Percentiles rank a stretch among this genome's conserved stretches.
Conservation (phyloP, 352 stramenopile genomes). For the Peronospora farinosa region DNA sequence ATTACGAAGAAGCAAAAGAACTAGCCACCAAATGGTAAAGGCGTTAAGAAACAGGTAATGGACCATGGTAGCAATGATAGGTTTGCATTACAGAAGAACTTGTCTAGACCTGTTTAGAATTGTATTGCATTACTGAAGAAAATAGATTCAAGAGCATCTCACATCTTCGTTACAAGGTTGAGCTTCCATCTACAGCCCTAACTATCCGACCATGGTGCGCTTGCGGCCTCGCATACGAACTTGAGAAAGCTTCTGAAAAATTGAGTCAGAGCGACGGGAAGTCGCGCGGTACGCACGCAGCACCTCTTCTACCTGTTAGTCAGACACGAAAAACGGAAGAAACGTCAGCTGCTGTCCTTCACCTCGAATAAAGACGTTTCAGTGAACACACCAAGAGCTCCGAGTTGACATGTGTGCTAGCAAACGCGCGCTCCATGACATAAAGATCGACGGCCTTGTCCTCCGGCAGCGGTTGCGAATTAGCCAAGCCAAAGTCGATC, state of each 20-base stretch:
- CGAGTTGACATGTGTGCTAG: constrained; percentile 85
- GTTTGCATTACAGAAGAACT: too few species aligned
- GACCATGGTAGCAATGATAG: too few species aligned
- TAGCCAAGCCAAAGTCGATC: constrained; percentile 83
- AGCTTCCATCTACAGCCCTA: not conserved
- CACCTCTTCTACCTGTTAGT: constrained; percentile 63
- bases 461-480: constrained; percentile 77
- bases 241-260: constrained; percentile 83
- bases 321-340: not conserved
- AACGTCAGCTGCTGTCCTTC: constrained; percentile 2
- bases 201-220: constrained; percentile 87
- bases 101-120: too few species aligned
- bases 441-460: constrained; percentile 92
- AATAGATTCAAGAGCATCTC: too few species aligned
- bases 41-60: too few species aligned
- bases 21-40: too few species aligned
- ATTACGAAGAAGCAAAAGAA: too few species aligned
- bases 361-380: not conserved
- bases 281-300: constrained; percentile 83
- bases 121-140: too few species aligned
- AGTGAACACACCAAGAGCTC: constrained; percentile 53
- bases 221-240: constrained; percentile 86
- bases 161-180: too few species aligned
- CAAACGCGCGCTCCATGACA: constrained; percentile 89
- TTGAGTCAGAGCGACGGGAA: constrained; percentile 62